Evolutionary conservation across 495 filamentous ascomycete genomes (phyloP), one percentile per base, ranked within the genome.

Genomic region (Lasiosphaeria miniovina): DNA sequence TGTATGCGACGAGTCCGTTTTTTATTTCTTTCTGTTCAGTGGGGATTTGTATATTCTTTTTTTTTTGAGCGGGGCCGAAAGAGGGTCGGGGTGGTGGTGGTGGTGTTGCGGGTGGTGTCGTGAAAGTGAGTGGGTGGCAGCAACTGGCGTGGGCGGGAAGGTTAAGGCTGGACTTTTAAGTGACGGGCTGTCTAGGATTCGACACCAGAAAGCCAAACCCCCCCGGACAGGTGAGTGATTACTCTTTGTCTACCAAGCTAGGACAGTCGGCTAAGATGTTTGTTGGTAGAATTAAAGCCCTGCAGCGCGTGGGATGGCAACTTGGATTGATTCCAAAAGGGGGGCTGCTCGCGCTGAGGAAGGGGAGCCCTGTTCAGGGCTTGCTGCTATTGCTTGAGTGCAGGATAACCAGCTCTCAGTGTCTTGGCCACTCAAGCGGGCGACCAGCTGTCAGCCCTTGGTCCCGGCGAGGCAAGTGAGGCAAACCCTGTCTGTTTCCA

Each of bases 401-500:
- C 61, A 65, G 64, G 59, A 69, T 63, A 67, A 67, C 57, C 61
- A 71, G 36, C 55, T 59, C 36, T 55, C 62, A 38, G 33, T 10
- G 50, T 55, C 57, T 61, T 65, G 65, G 63, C 68, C 68, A 71
- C 61, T 68, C 68, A 71, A 53, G 58, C 63, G 52, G 55, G 49
- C 64, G 49, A 49, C 59, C 48, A 17, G 35, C 40, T 63, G 41
- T 65, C 67, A 65, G 64, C 63, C 53, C 55, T 58, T 58, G 51
- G 48, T 56, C 35, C 10, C 61, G 38, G 50, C 50, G 53, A 53
- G 52, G 31, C 24, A 50, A 17, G 35, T 36, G 34, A 48, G 36
- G 48, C 33, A 51, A 48, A 45, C 6, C 36, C 35, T 32, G 53
- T 45, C 51, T 55, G 46, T 46, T 41, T 52, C 56, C 41, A 54